phyloP scores from a whole-genome alignment of 116 monocot genomes.

The Cymodocea nodosa region DNA sequence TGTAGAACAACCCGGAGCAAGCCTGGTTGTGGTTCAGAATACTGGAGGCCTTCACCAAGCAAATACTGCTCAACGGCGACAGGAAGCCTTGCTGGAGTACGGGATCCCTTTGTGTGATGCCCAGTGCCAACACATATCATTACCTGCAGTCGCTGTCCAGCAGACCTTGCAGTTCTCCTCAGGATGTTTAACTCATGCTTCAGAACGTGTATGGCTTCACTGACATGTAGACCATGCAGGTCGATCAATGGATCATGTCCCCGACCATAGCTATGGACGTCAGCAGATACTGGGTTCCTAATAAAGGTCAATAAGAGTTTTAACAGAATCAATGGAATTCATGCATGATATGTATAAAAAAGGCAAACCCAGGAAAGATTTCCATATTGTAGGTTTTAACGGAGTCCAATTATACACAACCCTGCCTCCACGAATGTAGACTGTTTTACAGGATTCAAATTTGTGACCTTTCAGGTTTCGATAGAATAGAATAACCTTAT shows the following conservation, averaged over 20 bases:
- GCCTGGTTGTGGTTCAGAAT: constrained; percentile 60
- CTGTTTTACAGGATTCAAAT: no score
- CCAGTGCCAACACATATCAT: constrained; percentile 62
- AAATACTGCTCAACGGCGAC: constrained; percentile 68
- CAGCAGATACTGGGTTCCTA: constrained; percentile 24
- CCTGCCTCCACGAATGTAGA: no score
- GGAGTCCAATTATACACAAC: no score
- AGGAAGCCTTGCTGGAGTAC: constrained; percentile 47
- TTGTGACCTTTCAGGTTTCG: no score
- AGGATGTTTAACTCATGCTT: constrained; percentile 50
- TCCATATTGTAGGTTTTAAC: no score
- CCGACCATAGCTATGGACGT: constrained; percentile 25
- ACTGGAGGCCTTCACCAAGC: constrained; percentile 56
- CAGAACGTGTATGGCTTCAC: constrained; percentile 72
- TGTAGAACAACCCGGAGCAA: constrained; percentile 65
- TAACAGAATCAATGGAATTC: background rate
- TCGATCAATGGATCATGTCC: constrained; percentile 63
- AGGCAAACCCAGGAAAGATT: no score
- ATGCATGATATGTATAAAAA: background rate
- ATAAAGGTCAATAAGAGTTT: background rate
- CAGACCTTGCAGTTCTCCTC: constrained; percentile 39
- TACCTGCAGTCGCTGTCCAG: constrained; percentile 43
- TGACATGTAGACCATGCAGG: constrained; percentile 68
- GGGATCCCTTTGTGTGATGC: constrained; percentile 43
- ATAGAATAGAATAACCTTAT: no score